Base-by-base conservation (phyloP, 371 early-diverging fungal genomes). In the Apophysomyces ossiformis region DNA sequence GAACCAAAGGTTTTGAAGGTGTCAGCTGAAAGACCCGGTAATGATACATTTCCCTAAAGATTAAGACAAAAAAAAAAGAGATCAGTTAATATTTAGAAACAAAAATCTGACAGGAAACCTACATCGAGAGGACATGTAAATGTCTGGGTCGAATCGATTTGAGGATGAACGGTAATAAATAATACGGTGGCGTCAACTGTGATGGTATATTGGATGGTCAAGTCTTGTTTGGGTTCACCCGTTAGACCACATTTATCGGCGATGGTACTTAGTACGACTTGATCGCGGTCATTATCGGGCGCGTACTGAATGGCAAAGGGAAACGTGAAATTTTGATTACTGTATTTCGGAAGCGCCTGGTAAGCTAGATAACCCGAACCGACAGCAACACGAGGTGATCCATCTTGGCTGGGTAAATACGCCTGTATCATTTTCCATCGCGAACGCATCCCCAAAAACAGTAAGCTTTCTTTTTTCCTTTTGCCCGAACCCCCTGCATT, bases 301-400 rank as follows among this genome's bases (percentile, higher is more conserved):
- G 76, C 64, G 43, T 87, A 87, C 41, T 68, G 43, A 44, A 85
- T 79, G 0, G 68, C 16, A 57, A 87, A 82, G 12, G 86, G 85
- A 64, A 81, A 85, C 0, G 72, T 72, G 60, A 87, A 79, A 54
- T 73, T 76, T 58, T 63, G 69, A 35, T 74, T 70, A 11, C 77
- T 72, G 12, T 85, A 61, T 5, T 57, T 65, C 1, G 85, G 81
- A 44, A 85, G 74, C 6, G 61, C 60, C 41, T 81, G 81, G 3
- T 75, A 44, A 47, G 62, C 72, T 37, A 85, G 32, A 11, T 63
- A 74, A 8, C 87, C 87, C 9, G 74, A 72, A 5, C 87, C 87
- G 15, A 84, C 72, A 8, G 76, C 62, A 0, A 78, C 71, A 9
- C 59, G 60, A 71, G 50, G 57, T 46, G 39, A 11, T 58, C 70